Conservation (phyloP, 257 asterid species). For the Solanum pinnatisectum region DNA sequence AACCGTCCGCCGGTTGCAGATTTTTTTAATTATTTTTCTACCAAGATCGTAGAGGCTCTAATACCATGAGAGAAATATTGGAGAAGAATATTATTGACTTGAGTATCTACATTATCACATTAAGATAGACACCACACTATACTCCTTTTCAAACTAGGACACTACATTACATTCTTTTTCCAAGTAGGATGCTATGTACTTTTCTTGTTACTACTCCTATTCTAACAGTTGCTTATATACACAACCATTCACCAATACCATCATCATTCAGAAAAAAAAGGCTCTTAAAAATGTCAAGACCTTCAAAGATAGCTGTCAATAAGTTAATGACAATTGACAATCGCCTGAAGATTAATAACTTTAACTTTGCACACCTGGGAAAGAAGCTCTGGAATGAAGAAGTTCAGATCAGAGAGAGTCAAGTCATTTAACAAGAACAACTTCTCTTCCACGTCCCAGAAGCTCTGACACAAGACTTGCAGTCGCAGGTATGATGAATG, state of each 20-base stretch:
- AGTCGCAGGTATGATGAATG: constrained; percentile 85
- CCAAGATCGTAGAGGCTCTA: neutral
- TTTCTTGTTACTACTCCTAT: neutral
- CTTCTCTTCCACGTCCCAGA: constrained; percentile 95
- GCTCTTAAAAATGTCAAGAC: neutral
- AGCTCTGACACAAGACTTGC: constrained; percentile 76
- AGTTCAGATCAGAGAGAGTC: constrained; percentile 60
- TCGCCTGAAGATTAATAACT: neutral
- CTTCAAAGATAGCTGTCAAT: too few relatives aligned
- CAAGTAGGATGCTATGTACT: neutral
- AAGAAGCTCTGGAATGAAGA: constrained; percentile 72
- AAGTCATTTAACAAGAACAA: constrained; percentile 54
- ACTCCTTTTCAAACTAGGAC: neutral
- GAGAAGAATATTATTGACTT: neutral
- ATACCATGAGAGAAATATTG: neutral
- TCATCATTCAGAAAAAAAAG: neutral
- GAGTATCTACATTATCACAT: neutral
- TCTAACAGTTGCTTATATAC: neutral
- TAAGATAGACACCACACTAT: neutral
- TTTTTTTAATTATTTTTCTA: neutral
- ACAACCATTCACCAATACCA: neutral
- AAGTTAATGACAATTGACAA: neutral
- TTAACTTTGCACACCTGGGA: constrained; percentile 59
- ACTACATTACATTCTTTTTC: neutral
- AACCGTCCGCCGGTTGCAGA: neutral